phyloP scores from a whole-genome alignment of 768 basidiomycete genomes.

The Serendipita sp. region DNA sequence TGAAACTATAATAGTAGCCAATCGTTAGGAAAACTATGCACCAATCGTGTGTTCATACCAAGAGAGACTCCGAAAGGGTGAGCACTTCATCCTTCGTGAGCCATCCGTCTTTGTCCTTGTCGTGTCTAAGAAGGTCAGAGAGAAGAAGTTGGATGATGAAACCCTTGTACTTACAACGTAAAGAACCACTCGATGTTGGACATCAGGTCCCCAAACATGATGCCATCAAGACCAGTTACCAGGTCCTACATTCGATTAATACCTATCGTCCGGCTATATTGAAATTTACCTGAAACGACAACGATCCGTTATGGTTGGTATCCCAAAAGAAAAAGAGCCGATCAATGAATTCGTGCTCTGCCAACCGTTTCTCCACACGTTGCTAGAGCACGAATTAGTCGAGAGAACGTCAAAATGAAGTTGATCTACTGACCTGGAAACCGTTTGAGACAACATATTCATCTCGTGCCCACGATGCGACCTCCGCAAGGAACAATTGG shows the following conservation, averaged over 20 bases:
- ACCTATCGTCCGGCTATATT: background rate
- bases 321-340: conserved; percentile 95
- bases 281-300: conserved; percentile 67
- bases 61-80: conserved; percentile 82
- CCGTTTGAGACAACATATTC: conserved; percentile 88
- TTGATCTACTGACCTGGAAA: conserved; percentile 45
- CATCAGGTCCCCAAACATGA: conserved; percentile 96
- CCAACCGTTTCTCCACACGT: conserved; percentile 77
- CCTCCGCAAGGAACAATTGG: conserved; percentile 75
- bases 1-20: conserved; percentile 51
- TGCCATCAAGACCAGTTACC: conserved; percentile 72
- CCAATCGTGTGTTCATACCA: conserved; percentile 36
- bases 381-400: conserved; percentile 31
- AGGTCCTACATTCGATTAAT: conserved; percentile 44
- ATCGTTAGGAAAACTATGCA: conserved; percentile 7
- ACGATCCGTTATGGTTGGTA: conserved; percentile 54
- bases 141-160: background rate
- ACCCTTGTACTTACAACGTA: conserved; percentile 30
- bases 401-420: background rate
- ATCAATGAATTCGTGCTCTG: conserved; percentile 92
- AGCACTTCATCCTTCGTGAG: conserved; percentile 94
- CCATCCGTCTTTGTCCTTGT: conserved; percentile 91
- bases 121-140: conserved; percentile 29
- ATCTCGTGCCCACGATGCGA: conserved; percentile 90
- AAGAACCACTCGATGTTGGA: conserved; percentile 99